These are phyloP conservation scores for Straminergon stramineum DNA, from an alignment of 225 moss, liverwort and hornwort species.

Conservation along the genomic window DNA sequence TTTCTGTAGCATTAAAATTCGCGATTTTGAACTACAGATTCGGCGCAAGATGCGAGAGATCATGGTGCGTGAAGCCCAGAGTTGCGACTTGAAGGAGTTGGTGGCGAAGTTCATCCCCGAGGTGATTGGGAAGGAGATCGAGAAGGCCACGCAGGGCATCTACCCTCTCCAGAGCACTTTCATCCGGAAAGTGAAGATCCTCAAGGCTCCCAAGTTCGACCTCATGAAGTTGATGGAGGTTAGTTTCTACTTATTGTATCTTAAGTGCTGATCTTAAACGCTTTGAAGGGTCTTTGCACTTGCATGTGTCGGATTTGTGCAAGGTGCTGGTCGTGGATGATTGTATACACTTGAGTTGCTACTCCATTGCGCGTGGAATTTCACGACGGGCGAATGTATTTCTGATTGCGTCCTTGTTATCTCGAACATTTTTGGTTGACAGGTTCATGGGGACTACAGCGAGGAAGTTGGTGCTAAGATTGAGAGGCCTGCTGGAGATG, in stretches of 20 bases:
- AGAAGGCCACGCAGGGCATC: slow-evolving; percentile 58
- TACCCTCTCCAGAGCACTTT: slow-evolving; percentile 47
- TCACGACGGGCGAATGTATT: neutral
- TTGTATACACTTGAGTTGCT: neutral
- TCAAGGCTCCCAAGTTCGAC: slow-evolving; percentile 58
- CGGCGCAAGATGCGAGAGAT: slow-evolving; percentile 56
- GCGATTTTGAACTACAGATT: neutral
- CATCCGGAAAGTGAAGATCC: slow-evolving; percentile 52
- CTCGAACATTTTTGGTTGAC: neutral
- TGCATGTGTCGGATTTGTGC: neutral
- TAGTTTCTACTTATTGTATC: neutral
- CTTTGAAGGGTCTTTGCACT: neutral
- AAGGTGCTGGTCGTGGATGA: neutral
- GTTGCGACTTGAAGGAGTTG: slow-evolving; percentile 42
- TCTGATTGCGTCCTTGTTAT: neutral
- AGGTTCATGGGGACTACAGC: slow-evolving; percentile 28
- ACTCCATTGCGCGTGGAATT: neutral
- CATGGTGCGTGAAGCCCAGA: slow-evolving; percentile 43
- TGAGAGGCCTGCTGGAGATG: slow-evolving; percentile 38
- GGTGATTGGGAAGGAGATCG: slow-evolving; percentile 55
- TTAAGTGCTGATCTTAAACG: neutral
- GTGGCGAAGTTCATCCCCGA: slow-evolving; percentile 54
- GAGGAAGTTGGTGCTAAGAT: slow-evolving; percentile 35
- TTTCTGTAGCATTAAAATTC: neutral
- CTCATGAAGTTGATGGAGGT: slow-evolving; percentile 62